These are phyloP conservation scores for Amphicarpaea edgeworthii DNA, from an alignment of 306 rosid genomes.

Conservation along the genomic window DNA sequence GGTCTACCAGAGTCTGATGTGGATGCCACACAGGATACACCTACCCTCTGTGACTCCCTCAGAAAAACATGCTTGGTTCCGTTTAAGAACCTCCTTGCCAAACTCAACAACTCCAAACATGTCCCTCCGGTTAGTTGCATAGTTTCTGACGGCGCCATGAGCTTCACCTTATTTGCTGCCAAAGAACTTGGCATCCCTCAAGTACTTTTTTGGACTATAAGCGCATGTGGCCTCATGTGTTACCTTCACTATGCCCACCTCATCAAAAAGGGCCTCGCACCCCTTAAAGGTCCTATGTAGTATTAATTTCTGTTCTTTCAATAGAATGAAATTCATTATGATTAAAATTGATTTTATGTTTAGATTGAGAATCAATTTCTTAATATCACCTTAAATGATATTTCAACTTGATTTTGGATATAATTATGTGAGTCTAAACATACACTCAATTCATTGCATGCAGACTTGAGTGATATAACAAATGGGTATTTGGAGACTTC, in stretches of 20 bases:
- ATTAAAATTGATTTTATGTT: too few species aligned
- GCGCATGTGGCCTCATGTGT: constrained; percentile 28
- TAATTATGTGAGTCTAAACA: neutral
- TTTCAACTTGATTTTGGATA: neutral
- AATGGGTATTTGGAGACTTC: constrained; percentile 21
- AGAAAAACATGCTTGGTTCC: constrained; percentile 12
- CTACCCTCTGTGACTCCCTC: constrained; percentile 24
- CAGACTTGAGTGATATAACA: constrained; percentile 23
- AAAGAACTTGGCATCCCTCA: constrained; percentile 5
- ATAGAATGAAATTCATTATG: too few species aligned
- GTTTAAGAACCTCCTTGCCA: constrained; percentile 12
- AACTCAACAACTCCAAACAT: neutral
- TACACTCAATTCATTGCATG: neutral
- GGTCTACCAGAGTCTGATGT: constrained; percentile 31
- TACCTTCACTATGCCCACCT: constrained; percentile 14
- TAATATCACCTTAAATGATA: neutral
- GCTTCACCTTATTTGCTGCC: constrained; percentile 28
- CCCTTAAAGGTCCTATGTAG: constrained; percentile 2
- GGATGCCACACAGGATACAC: constrained; percentile 27
- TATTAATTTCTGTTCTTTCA: too few species aligned
- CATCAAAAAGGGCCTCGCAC: neutral
- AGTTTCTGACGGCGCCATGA: constrained; percentile 25
- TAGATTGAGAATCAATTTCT: neutral
- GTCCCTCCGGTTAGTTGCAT: constrained; percentile 22
- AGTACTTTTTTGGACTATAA: constrained; percentile 12